Percentiles rank a stretch among this genome's conserved stretches.
These are phyloP conservation scores for Nakazawaea laoshanensis DNA, from an alignment of 805 yeast species.

Conservation along the genomic window DNA sequence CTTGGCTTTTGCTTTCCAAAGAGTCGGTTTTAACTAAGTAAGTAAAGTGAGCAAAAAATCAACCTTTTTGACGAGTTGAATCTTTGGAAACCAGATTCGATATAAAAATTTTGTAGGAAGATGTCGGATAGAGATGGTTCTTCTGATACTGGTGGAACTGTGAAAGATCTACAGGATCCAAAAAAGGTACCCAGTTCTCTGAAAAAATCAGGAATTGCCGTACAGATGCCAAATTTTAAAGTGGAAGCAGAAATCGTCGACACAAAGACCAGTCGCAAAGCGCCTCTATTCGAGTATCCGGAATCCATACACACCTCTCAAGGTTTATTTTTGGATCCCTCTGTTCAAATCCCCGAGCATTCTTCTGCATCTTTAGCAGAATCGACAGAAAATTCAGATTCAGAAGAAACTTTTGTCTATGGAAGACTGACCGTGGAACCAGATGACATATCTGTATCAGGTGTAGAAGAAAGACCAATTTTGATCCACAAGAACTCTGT, in stretches of 20 bases:
- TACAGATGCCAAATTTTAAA: constrained; percentile 7
- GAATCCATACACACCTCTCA: too few species aligned
- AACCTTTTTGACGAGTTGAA: too few species aligned
- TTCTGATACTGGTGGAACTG: too few species aligned
- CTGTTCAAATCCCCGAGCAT: too few species aligned
- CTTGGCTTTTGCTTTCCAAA: constrained; percentile 75
- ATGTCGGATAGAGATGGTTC: too few species aligned
- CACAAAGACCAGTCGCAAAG: constrained; percentile 4
- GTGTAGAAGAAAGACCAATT: constrained; percentile 5
- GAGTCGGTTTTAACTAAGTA: constrained; percentile 23
- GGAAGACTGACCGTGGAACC: constrained; percentile 1
- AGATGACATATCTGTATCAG: background rate
- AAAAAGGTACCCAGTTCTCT: too few species aligned
- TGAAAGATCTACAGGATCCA: too few species aligned
- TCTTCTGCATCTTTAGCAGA: background rate
- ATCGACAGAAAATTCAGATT: constrained; percentile 1
- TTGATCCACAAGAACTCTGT: constrained; percentile 10
- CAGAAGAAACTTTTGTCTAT: constrained; percentile 11
- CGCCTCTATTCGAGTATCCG: constrained; percentile 6
- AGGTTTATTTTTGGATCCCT: too few species aligned
- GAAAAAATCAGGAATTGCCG: too few species aligned
- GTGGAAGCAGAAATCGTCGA: constrained; percentile 11
- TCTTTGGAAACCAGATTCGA: too few species aligned
- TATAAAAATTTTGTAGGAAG: too few species aligned
- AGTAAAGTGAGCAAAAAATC: background rate